Conservation (phyloP, 805 yeast genomes). For the Myxozyma sirexii region DNA sequence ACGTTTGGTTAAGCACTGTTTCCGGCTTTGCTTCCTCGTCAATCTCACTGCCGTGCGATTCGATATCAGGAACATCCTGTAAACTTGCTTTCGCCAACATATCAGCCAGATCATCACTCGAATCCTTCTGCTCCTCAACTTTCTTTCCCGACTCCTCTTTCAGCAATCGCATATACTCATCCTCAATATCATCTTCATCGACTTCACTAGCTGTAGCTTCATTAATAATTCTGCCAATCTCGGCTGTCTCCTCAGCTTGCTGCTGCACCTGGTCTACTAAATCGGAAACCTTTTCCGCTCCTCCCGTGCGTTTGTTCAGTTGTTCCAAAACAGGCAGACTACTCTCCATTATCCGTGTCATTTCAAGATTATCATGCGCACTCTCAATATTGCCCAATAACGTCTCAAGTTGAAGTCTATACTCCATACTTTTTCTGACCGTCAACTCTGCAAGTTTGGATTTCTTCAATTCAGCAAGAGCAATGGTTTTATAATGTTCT, state of each 20-base stretch:
- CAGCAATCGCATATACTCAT: conserved; percentile 46
- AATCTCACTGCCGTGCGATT: not conserved
- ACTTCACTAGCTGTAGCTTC: conserved; percentile 39
- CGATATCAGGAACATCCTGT: conserved; percentile 16
- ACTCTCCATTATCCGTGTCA: conserved; percentile 39
- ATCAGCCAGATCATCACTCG: conserved; percentile 9
- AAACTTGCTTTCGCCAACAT: conserved; percentile 17
- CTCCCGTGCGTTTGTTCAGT: conserved; percentile 49
- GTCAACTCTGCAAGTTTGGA: conserved; percentile 17
- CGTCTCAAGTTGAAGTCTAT: conserved; percentile 18
- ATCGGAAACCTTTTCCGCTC: conserved; percentile 49
- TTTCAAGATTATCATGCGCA: conserved; percentile 25
- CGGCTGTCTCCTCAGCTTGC: conserved; percentile 45
- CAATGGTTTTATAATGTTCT: conserved; percentile 12
- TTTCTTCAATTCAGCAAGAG: conserved; percentile 14
- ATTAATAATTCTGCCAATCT: conserved; percentile 45
- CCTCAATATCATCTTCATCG: conserved; percentile 45
- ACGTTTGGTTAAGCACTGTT: too few relatives aligned
- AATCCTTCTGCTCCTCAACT: not conserved
- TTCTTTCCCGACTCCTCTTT: conserved; percentile 34
- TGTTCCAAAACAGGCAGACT: conserved; percentile 53
- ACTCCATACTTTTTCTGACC: conserved; percentile 2
- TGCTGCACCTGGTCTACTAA: conserved; percentile 48
- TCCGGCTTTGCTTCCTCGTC: not conserved
- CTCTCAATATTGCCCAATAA: conserved; percentile 15